A percentile compares a stretch with the other conserved stretches of the same genome.
phyloP scores from a whole-genome alignment of 2,329 filamentous ascomycete genomes.

The Trichoderma cornu-damae region DNA sequence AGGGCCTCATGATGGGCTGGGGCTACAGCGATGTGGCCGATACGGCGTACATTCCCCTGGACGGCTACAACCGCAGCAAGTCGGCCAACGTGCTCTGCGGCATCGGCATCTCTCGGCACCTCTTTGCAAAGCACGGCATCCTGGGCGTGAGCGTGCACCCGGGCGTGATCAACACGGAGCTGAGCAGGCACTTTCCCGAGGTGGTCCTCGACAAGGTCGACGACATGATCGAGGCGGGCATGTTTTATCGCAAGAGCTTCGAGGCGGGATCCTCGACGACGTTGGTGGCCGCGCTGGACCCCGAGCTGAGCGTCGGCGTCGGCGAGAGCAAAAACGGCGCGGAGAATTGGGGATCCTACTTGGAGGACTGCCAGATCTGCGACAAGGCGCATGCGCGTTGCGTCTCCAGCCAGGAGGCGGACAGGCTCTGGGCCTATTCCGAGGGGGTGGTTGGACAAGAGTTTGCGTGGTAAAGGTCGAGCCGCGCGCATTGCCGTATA shows the following conservation, averaged over 20 bases:
- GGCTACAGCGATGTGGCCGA: conserved; percentile 21
- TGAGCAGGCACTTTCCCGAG: conserved; percentile 24
- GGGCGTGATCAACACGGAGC: conserved; percentile 32
- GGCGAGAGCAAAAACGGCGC: conserved; percentile 17
- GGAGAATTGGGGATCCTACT: conserved; percentile 29
- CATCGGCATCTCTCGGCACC: conserved; percentile 24
- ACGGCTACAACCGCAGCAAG: conserved; percentile 29
- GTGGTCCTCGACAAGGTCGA: conserved; percentile 17
- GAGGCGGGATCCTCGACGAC: conserved; percentile 27
- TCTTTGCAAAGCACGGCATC: conserved; percentile 31
- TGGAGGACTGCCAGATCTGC: conserved; percentile 28
- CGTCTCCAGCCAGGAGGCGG: conserved; percentile 29
- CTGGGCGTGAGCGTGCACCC: conserved; percentile 31
- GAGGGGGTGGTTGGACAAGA: conserved; percentile 32
- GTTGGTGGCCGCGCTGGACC: conserved; percentile 33
- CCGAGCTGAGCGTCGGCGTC: conserved; percentile 20
- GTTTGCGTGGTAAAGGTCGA: conserved; percentile 27
- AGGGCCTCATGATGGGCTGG: conserved; percentile 18
- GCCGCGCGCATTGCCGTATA: too few relatives aligned
- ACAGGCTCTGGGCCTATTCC: conserved; percentile 33
- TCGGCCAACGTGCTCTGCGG: conserved; percentile 29
- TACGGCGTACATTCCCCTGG: conserved; percentile 25
- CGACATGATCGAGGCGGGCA: background rate
- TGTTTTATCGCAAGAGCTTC: conserved; percentile 24
- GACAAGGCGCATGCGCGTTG: conserved; percentile 16